Percentiles rank a stretch among this genome's conserved stretches.
These are phyloP conservation scores for Catharanthus roseus DNA, from an alignment of 257 asterid genomes.

Conservation along the genomic window DNA sequence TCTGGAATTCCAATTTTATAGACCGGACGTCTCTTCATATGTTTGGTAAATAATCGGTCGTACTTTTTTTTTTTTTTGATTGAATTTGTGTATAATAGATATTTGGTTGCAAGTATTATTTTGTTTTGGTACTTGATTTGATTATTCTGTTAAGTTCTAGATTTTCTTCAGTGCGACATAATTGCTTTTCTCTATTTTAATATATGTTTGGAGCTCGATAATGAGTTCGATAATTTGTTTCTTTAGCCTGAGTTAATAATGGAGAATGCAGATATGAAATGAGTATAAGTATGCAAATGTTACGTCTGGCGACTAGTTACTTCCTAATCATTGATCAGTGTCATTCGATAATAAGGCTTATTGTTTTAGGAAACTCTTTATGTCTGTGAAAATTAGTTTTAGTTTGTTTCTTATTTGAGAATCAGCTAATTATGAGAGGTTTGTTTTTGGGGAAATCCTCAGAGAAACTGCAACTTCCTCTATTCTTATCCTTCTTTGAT, in stretches of 20 bases:
- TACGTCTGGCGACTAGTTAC: not conserved
- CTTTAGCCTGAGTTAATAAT: not conserved
- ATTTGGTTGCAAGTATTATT: not conserved
- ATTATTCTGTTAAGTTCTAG: not conserved
- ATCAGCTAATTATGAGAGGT: not conserved
- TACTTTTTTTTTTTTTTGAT: not conserved
- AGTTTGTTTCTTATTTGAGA: not conserved
- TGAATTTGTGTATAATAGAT: not conserved
- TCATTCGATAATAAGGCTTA: not conserved
- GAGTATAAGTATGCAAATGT: not conserved
- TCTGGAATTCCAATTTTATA: constrained; percentile 43
- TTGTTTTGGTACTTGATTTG: not conserved
- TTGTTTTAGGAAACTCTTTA: not conserved
- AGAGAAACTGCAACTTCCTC: not conserved
- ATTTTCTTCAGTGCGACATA: not conserved
- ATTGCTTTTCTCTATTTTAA: not conserved
- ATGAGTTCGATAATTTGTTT: not conserved
- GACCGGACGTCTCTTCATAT: constrained; percentile 1
- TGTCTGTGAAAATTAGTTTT: not conserved
- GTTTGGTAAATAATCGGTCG: not conserved
- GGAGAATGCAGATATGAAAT: not conserved
- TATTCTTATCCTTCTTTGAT: not conserved
- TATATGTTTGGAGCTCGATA: not conserved
- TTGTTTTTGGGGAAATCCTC: not conserved
- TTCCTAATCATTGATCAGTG: not conserved